A percentile compares a stretch with the other conserved stretches of the same genome.
Conservation (phyloP, 768 basidiomycete species). For the Collybiopsis luxurians region DNA sequence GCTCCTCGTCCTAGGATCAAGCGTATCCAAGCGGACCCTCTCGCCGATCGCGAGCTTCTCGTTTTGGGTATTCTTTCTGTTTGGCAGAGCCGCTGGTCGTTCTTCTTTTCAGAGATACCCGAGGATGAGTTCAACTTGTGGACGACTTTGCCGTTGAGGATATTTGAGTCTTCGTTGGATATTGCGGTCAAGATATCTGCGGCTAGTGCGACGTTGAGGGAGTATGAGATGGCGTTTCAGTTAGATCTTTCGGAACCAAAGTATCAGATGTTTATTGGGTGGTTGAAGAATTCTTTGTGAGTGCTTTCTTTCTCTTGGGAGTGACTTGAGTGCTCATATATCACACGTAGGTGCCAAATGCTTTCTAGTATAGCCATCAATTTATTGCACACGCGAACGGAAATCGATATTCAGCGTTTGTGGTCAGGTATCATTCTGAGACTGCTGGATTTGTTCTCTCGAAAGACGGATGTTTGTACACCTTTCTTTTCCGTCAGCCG, state of each 20-base stretch:
- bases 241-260: constrained; percentile 37
- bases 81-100: constrained; percentile 57
- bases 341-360: constrained; percentile 15
- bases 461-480: constrained; percentile 36
- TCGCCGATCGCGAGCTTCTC: constrained; percentile 69
- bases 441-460: constrained; percentile 53
- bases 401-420: constrained; percentile 61
- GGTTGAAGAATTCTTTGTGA: constrained; percentile 25
- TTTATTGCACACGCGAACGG: constrained; percentile 56
- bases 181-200: constrained; percentile 62
- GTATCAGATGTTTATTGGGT: constrained; percentile 14
- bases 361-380: constrained; percentile 53
- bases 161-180: constrained; percentile 67
- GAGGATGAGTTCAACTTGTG: constrained; percentile 42
- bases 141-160: constrained; percentile 42
- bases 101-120: constrained; percentile 48
- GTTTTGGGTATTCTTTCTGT: constrained; percentile 66
- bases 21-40: constrained; percentile 49
- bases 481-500: not conserved
- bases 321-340: not conserved
- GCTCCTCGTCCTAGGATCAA: constrained; percentile 60
- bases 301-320: not conserved
- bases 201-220: constrained; percentile 45
- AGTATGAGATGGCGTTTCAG: constrained; percentile 42
- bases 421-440: constrained; percentile 68